These are phyloP conservation scores for Gymnopilus dilepis DNA, from an alignment of 768 basidiomycete species.

Conservation along the genomic window DNA sequence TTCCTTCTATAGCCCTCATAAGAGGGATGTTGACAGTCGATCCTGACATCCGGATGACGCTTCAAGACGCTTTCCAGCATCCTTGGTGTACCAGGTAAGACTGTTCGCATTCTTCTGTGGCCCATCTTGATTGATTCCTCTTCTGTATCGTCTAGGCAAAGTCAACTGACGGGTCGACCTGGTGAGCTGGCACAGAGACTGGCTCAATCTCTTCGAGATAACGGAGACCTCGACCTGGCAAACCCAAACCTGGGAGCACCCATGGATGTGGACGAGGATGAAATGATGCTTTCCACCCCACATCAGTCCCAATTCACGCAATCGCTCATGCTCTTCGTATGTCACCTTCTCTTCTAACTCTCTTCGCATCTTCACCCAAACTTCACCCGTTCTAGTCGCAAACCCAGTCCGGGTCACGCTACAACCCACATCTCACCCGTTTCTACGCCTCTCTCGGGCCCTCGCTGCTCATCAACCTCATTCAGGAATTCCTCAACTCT, in stretches of 20 bases:
- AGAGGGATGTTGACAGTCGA: conserved; percentile 75
- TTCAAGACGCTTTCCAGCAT: conserved; percentile 55
- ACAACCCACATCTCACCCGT: conserved; percentile 78
- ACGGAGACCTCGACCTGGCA: conserved; percentile 79
- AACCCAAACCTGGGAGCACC: conserved; percentile 52
- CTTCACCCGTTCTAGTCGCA: conserved; percentile 62
- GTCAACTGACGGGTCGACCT: conserved; percentile 63
- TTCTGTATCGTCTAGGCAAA: conserved; percentile 51
- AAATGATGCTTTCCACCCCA: conserved; percentile 61
- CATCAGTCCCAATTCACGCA: conserved; percentile 79
- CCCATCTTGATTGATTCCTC: neutral
- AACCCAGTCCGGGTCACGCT: conserved; percentile 75
- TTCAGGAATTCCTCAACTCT: conserved; percentile 57
- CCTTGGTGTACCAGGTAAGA: conserved; percentile 77
- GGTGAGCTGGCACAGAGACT: conserved; percentile 70
- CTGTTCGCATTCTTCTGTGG: neutral
- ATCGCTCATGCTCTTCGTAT: conserved; percentile 79
- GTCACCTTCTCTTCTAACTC: conserved; percentile 31
- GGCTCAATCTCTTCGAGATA: conserved; percentile 65
- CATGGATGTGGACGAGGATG: conserved; percentile 61
- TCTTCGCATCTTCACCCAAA: neutral
- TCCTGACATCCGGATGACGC: conserved; percentile 67
- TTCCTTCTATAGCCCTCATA: conserved; percentile 63
- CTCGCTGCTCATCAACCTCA: conserved; percentile 51
- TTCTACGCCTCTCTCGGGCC: conserved; percentile 75